Base-by-base conservation (phyloP, 2,329 filamentous ascomycete genomes). In the Trichoderma koningii region DNA sequence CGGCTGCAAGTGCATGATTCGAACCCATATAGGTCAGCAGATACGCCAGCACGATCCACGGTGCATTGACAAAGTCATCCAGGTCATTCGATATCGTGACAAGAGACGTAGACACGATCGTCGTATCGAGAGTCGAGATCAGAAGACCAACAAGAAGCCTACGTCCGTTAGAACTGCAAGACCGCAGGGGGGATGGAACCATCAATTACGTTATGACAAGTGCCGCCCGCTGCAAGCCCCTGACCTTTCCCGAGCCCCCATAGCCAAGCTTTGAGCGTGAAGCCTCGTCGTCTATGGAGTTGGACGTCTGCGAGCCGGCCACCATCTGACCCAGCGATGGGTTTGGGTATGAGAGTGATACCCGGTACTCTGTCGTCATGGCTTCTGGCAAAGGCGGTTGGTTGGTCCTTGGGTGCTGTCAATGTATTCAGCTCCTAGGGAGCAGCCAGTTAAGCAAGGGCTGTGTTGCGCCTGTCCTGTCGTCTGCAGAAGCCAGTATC, bases 91-190 rank as follows among this genome's bases (percentile, higher is more conserved):
- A 84, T 63, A 87, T 84, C 21, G 81, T 82, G n/a, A 85, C 78
- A 0, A 87, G 76, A 2, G 84, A 84, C 0, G 84, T 86, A 15
- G 83, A 84, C 17, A 86, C 81, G 63, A 87, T 86, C 0, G 83
- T 85, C 1, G 83, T 83, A 66, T 87, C 84, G 45, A 86, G 76
- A 28, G 81, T 85, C 4, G 84, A 85, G 68, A 87, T 84, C 17
- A 87, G 77, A 2, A 87, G 77, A 3, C 84, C 83, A 3, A 81
- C 68, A 10, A 85, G 78, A 56, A 85, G 76, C 50, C 82, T 85
- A 48, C 12, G 41, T 9, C 38, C 14, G 60, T 57, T 44, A 60
- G 62, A 55, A 23, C 4, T 4, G 14, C n/a, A 23, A 23, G 26
- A 19, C 10, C n/a, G n/a, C 19, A 15, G 26, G 51, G 45, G 38